Evolutionary conservation across 2,329 filamentous ascomycete genomes (phyloP).

Genomic region (Aureobasidium musti): DNA sequence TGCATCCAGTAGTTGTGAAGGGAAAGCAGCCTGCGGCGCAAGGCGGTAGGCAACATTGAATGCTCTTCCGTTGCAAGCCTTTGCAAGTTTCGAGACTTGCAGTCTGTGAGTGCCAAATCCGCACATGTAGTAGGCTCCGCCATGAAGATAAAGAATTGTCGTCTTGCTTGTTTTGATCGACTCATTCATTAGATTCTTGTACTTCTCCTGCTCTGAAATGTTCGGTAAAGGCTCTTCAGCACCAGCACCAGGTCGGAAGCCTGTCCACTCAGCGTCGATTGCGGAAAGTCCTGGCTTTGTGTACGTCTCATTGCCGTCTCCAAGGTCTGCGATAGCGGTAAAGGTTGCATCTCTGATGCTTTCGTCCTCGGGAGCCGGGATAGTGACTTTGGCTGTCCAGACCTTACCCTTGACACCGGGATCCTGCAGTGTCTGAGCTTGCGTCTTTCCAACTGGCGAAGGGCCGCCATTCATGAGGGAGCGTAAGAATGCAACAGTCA

Average conservation of each 20-base stretch:
- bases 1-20: slow-evolving; percentile 70
- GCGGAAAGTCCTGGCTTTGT: slow-evolving; percentile 56
- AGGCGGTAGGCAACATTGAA: slow-evolving; percentile 75
- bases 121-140: slow-evolving; percentile 71
- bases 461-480: slow-evolving; percentile 58
- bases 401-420: slow-evolving; percentile 73
- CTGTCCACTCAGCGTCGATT: slow-evolving; percentile 75
- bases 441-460: slow-evolving; percentile 60
- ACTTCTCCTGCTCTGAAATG: slow-evolving; percentile 65
- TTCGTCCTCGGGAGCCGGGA: slow-evolving; percentile 58
- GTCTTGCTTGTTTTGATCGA: slow-evolving; percentile 55
- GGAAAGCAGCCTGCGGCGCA: slow-evolving; percentile 73
- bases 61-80: slow-evolving; percentile 65
- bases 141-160: slow-evolving; percentile 74
- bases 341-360: slow-evolving; percentile 59
- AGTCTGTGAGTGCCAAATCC: slow-evolving; percentile 69
- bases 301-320: slow-evolving; percentile 45
- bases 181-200: slow-evolving; percentile 67
- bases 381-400: slow-evolving; percentile 74
- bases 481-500: slow-evolving; percentile 72
- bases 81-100: slow-evolving; percentile 62
- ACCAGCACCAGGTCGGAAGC: slow-evolving; percentile 61
- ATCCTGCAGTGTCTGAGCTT: slow-evolving; percentile 64
- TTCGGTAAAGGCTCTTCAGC: slow-evolving; percentile 55
- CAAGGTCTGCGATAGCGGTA: slow-evolving; percentile 59